Evolutionary conservation across 2,329 filamentous ascomycete genomes (phyloP).

Genomic region (Microdochium trichocladiopsis): DNA sequence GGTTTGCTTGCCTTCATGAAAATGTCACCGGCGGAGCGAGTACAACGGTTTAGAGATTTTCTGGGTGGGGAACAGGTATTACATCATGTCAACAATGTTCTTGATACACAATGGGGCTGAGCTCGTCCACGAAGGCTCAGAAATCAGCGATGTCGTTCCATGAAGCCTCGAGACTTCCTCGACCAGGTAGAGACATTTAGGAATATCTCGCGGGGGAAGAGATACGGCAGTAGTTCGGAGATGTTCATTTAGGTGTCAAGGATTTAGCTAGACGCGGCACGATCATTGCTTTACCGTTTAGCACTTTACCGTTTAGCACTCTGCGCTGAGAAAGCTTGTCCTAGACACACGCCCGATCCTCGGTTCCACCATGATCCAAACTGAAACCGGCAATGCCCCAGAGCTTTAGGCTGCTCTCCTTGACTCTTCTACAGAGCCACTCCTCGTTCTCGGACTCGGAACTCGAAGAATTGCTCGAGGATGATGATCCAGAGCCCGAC

Average conservation of each 20-base stretch:
- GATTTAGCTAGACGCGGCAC: too few species aligned
- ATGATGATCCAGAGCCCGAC: background rate
- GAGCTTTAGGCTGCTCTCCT: conserved; percentile 37
- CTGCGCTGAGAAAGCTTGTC: too few species aligned
- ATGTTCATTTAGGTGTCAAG: too few species aligned
- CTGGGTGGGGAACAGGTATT: conserved; percentile 49
- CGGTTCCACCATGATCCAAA: conserved; percentile 2
- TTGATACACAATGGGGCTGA: conserved; percentile 45
- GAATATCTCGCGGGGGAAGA: too few species aligned
- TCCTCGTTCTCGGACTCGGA: background rate
- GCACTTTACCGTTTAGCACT: too few species aligned
- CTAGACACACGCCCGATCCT: background rate
- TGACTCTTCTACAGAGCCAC: conserved; percentile 19
- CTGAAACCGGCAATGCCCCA: conserved; percentile 27
- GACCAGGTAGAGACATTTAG: too few species aligned
- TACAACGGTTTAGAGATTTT: conserved; percentile 38
- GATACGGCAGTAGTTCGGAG: too few species aligned
- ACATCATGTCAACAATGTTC: conserved; percentile 35
- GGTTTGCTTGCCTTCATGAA: conserved; percentile 48
- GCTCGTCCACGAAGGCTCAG: too few species aligned
- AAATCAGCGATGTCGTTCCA: too few species aligned
- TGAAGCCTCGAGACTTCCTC: too few species aligned
- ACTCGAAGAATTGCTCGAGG: background rate
- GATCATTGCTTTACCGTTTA: too few species aligned
- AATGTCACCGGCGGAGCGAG: conserved; percentile 45